Conservation (phyloP, 805 yeast genomes). For the Kuraishia capsulata region DNA sequence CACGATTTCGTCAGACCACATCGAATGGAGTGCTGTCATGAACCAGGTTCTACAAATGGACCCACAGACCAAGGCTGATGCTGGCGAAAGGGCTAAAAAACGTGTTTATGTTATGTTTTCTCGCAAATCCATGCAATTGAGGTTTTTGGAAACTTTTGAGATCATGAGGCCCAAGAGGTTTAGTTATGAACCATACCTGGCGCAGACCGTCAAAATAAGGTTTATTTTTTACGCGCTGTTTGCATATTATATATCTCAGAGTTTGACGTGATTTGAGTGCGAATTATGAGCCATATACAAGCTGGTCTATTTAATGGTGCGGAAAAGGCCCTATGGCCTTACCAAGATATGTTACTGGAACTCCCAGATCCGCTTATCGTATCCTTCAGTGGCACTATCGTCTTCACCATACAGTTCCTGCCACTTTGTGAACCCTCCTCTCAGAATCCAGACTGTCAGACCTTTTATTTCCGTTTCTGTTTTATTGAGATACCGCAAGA, state of each 20-base stretch:
- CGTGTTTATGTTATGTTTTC: conserved; percentile 32
- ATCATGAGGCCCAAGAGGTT: neutral
- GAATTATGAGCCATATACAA: no score
- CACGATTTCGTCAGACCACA: conserved; percentile 36
- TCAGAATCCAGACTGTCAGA: conserved; percentile 56
- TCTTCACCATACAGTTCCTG: conserved; percentile 68
- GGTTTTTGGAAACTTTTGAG: conserved; percentile 7
- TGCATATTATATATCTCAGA: no score
- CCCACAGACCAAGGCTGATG: conserved; percentile 17
- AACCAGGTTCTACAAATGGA: conserved; percentile 24
- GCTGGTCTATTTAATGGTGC: neutral
- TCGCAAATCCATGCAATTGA: conserved; percentile 31
- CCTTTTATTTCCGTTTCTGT: conserved; percentile 17
- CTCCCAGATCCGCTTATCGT: conserved; percentile 31
- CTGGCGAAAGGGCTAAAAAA: conserved; percentile 16
- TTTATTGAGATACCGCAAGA: conserved; percentile 33
- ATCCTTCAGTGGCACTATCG: conserved; percentile 49
- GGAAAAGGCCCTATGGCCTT: neutral
- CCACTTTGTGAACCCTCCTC: conserved; percentile 87
- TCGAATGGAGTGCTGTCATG: conserved; percentile 47
- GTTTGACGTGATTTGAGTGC: no score
- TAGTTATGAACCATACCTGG: conserved; percentile 2
- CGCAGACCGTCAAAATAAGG: neutral
- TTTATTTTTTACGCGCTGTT: neutral
- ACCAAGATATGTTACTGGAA: neutral